Conservation (phyloP, 768 basidiomycete species). For the Pleurotus sapidus region DNA sequence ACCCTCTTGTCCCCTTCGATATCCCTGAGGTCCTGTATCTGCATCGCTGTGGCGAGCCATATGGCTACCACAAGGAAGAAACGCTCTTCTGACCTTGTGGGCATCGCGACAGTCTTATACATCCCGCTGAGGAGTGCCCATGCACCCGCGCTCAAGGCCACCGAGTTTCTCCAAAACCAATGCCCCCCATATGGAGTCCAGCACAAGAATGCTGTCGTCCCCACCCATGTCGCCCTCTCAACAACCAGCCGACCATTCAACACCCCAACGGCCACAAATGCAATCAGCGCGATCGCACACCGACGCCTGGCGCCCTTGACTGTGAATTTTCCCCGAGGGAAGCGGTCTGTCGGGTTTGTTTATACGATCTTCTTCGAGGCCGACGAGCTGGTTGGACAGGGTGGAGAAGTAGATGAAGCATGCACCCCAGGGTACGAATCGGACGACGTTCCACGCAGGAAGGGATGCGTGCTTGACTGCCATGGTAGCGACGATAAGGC, state of each 20-base stretch:
- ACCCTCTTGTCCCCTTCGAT: constrained; percentile 11
- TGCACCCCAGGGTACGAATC: constrained; percentile 11
- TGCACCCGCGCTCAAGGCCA: constrained; percentile 11
- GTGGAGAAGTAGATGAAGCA: constrained; percentile 15
- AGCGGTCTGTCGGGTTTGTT: constrained; percentile 22
- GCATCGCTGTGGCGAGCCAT: constrained; percentile 8
- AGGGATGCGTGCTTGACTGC: neutral
- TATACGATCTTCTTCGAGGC: constrained; percentile 16
- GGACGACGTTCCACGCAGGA: neutral
- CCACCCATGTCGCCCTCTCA: constrained; percentile 11
- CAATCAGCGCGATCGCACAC: neutral
- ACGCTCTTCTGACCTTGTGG: neutral
- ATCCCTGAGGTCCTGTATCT: constrained; percentile 14
- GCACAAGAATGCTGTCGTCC: constrained; percentile 8
- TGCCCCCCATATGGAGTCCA: constrained; percentile 13
- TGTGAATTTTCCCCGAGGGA: constrained; percentile 17
- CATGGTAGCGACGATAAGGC: constrained; percentile 4
- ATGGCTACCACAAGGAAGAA: constrained; percentile 3
- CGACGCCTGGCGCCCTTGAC: constrained; percentile 9
- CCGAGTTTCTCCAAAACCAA: constrained; percentile 14
- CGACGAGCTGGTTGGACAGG: constrained; percentile 17
- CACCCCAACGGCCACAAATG: constrained; percentile 8
- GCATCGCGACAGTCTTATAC: constrained; percentile 7
- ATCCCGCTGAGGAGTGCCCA: constrained; percentile 12
- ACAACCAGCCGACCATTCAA: constrained; percentile 5